A percentile compares a stretch with the other conserved stretches of the same genome.
Evolutionary conservation across 2,329 filamentous ascomycete species (phyloP).

Genomic region (Xylaria multiplex): DNA sequence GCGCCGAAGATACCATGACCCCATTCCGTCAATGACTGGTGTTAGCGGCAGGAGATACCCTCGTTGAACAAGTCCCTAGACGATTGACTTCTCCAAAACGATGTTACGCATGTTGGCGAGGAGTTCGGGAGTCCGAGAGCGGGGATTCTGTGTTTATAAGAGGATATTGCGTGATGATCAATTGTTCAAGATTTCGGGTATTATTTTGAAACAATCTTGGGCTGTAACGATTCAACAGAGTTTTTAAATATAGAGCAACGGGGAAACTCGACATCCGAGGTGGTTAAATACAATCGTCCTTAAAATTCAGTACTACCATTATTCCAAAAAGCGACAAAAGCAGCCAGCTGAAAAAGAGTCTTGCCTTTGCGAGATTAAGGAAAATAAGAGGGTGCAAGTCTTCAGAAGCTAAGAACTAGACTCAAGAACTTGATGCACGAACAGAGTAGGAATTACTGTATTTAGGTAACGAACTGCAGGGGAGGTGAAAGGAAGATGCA

Average conservation of each 20-base stretch:
- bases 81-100: background rate
- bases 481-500: too few species aligned
- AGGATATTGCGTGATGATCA: conserved; percentile 2
- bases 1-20: conserved; percentile 42
- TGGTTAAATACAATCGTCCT: background rate
- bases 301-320: background rate
- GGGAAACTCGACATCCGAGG: conserved; percentile 4
- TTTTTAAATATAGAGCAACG: conserved; percentile 19
- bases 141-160: background rate
- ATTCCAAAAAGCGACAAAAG: background rate
- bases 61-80: conserved; percentile 22
- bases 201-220: background rate
- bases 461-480: too few species aligned
- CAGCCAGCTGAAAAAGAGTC: background rate
- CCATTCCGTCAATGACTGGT: conserved; percentile 40
- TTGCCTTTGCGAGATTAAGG: background rate
- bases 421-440: too few species aligned
- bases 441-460: too few species aligned
- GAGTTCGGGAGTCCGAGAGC: conserved; percentile 28
- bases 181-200: background rate
- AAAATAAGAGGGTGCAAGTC: too few species aligned
- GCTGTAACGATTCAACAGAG: conserved; percentile 1
- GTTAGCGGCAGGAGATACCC: conserved; percentile 47
- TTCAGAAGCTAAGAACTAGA: too few species aligned
- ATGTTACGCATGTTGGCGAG: conserved; percentile 21